Conservation (phyloP, 2,329 filamentous ascomycete genomes). For the Septoria linicola region DNA sequence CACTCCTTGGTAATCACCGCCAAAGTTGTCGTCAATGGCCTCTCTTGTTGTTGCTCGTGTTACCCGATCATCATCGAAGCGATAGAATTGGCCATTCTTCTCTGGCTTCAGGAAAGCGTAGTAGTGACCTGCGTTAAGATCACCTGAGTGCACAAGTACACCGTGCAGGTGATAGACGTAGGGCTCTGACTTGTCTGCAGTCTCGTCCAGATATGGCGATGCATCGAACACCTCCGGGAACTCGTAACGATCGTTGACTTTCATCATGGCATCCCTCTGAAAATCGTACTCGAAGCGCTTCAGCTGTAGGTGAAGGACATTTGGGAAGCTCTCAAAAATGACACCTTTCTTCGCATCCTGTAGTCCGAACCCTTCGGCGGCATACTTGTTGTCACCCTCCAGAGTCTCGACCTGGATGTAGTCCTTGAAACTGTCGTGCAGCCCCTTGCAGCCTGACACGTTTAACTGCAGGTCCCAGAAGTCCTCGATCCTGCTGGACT, state of each 20-base stretch:
- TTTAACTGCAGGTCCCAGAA: constrained; percentile 99
- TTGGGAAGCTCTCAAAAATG: constrained; percentile 92
- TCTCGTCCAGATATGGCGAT: constrained; percentile 79
- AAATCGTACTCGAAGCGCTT: constrained; percentile 99
- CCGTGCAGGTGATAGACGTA: constrained; percentile 93
- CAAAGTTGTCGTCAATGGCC: constrained; percentile 94
- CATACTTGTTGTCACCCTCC: constrained; percentile 98
- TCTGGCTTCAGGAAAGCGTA: constrained; percentile 94
- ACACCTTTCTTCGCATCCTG: constrained; percentile 98
- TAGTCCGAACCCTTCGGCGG: constrained; percentile 84
- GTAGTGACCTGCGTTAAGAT: constrained; percentile 96
- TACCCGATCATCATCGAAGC: constrained; percentile 94
- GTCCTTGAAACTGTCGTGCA: constrained; percentile 92
- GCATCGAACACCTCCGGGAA: constrained; percentile 84
- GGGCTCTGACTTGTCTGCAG: constrained; percentile 81
- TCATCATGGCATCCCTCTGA: constrained; percentile 96
- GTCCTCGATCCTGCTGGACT: constrained; percentile 91
- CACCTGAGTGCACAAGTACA: constrained; percentile 92
- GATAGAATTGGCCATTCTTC: constrained; percentile 93
- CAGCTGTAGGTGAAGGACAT: constrained; percentile 89
- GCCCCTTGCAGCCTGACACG: constrained; percentile 86
- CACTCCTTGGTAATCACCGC: constrained; percentile 67
- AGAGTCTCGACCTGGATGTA: constrained; percentile 96
- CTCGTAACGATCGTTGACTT: constrained; percentile 91
- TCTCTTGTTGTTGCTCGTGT: constrained; percentile 91